Evolutionary conservation across 208 protist species (phyloP).

Genomic region (Polymyxa betae): DNA sequence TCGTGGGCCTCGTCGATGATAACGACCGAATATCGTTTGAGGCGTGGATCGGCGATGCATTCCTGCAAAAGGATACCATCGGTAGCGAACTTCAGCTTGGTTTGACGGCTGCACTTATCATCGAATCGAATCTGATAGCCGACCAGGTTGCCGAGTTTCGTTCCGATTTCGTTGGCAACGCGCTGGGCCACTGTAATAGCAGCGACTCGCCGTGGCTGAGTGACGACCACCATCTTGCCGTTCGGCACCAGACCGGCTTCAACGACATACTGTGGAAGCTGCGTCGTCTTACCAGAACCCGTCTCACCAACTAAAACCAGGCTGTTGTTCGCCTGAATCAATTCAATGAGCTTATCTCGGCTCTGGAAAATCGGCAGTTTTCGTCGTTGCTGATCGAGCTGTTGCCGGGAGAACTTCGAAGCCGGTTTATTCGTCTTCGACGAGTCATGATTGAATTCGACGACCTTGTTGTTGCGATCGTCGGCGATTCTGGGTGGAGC

Average conservation of each 20-base stretch:
- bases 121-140: slow-evolving; percentile 79
- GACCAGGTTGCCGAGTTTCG: slow-evolving; percentile 65
- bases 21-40: slow-evolving; percentile 89
- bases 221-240: slow-evolving; percentile 72
- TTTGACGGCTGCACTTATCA: slow-evolving; percentile 68
- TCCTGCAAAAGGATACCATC: slow-evolving; percentile 78
- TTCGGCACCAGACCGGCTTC: slow-evolving; percentile 65
- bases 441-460: too few species aligned
- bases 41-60: slow-evolving; percentile 81
- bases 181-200: slow-evolving; percentile 76
- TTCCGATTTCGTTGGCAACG: slow-evolving; percentile 76
- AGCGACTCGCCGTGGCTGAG: slow-evolving; percentile 82
- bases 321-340: slow-evolving; percentile 68
- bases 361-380: slow-evolving; percentile 60
- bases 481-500: too few species aligned
- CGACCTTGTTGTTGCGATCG: too few species aligned
- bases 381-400: slow-evolving; percentile 53
- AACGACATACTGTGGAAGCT: slow-evolving; percentile 84
- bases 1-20: slow-evolving; percentile 99
- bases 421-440: too few species aligned
- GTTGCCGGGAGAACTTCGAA: background rate
- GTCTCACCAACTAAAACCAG: slow-evolving; percentile 80
- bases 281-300: slow-evolving; percentile 83
- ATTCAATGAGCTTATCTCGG: slow-evolving; percentile 66
- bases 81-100: slow-evolving; percentile 74